phyloP scores from a whole-genome alignment of 2,329 filamentous ascomycete species.

The Coniochaeta sp. region DNA sequence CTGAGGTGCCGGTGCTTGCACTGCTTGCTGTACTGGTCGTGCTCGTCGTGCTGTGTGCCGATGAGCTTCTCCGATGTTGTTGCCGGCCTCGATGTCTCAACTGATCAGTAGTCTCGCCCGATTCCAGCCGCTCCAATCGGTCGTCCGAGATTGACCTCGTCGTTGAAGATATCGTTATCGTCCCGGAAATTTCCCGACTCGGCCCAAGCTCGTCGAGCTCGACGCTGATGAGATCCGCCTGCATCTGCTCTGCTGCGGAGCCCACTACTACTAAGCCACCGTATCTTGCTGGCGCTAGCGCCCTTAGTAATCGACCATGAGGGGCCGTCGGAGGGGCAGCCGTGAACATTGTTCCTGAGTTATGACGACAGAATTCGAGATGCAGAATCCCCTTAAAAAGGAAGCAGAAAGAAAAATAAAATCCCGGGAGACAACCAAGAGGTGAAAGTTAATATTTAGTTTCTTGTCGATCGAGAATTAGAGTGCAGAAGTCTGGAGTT shows the following conservation, averaged over 20 bases:
- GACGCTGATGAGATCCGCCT: not conserved
- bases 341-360: slow-evolving; percentile 1
- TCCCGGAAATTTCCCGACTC: not conserved
- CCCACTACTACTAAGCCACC: not conserved
- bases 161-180: not conserved
- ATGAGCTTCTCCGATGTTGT: not conserved
- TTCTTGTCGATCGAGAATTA: not conserved
- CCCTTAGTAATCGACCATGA: slow-evolving; percentile 26
- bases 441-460: too few species aligned
- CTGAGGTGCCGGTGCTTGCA: not conserved
- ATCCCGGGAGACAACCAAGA: too few species aligned
- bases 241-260: too few species aligned
- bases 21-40: not conserved
- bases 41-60: not conserved
- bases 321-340: slow-evolving; percentile 7
- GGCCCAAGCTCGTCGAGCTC: not conserved
- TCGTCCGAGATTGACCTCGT: not conserved
- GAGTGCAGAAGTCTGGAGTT: not conserved
- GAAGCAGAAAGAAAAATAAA: not conserved
- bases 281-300: slow-evolving; percentile 5
- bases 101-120: not conserved
- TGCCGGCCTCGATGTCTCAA: not conserved
- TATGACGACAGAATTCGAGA: slow-evolving; percentile 2
- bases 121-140: not conserved
- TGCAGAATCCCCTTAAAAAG: not conserved